Conservation (phyloP, 257 asterid genomes). For the Ilex aquifolium region DNA sequence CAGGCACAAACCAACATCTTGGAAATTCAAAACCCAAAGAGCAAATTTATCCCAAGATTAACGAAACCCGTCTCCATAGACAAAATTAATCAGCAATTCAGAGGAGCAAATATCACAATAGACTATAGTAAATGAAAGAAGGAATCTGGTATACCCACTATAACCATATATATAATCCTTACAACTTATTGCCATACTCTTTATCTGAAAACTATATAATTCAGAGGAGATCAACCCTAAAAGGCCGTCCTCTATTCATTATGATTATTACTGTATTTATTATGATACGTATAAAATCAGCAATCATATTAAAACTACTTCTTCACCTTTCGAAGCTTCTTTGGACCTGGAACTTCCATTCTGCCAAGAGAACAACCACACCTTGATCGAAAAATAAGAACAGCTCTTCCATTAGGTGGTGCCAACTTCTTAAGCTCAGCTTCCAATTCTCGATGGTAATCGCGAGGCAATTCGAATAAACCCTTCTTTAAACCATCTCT, state of each 20-base stretch:
- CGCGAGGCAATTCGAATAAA: conserved; percentile 67
- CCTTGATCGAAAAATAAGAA: conserved; percentile 73
- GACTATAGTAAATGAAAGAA: background rate
- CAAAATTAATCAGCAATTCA: background rate
- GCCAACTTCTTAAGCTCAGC: conserved; percentile 97
- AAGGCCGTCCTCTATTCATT: background rate
- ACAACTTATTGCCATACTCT: background rate
- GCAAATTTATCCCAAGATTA: background rate
- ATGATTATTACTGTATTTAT: background rate
- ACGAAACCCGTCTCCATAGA: background rate
- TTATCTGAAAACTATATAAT: too few species aligned
- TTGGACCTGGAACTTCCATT: conserved; percentile 87
- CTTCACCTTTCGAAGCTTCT: conserved; percentile 67
- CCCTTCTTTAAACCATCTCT: conserved; percentile 53
- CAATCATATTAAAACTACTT: conserved; percentile 33
- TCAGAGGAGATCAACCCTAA: background rate
- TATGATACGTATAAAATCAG: background rate
- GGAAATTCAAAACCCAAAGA: background rate
- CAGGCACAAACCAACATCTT: background rate
- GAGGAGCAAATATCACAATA: background rate
- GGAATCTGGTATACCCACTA: background rate
- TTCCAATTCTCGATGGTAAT: conserved; percentile 77
- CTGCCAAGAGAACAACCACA: conserved; percentile 91
- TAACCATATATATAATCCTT: background rate
- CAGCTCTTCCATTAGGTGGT: conserved; percentile 89